Conservation (phyloP, 2,329 filamentous ascomycete species). For the Fusarium sp. region DNA sequence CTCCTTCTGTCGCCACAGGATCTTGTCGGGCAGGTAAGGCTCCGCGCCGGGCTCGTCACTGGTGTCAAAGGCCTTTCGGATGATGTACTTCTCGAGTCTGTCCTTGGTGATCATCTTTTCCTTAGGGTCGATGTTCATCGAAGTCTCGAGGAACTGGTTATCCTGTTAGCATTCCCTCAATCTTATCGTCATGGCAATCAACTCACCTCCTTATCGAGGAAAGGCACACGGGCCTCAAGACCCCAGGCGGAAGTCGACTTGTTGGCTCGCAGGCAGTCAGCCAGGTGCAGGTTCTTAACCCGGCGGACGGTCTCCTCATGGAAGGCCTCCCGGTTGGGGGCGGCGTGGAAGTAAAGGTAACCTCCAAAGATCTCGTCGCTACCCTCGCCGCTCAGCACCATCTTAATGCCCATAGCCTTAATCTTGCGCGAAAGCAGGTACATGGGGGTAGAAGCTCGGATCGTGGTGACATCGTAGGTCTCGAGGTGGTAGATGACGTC, state of each 20-base stretch:
- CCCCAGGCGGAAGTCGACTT: conserved; percentile 99
- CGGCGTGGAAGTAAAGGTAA: conserved; percentile 98
- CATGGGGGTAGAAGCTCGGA: conserved; percentile 98
- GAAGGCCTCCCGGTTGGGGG: conserved; percentile 91
- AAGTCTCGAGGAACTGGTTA: conserved; percentile 82
- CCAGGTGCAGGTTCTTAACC: conserved; percentile 94
- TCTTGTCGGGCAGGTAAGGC: conserved; percentile 94
- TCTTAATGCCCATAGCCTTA: conserved; percentile 99
- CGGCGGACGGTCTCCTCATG: conserved; percentile 94
- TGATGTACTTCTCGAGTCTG: conserved; percentile 95
- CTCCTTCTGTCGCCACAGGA: conserved; percentile 99
- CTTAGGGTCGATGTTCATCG: conserved; percentile 93
- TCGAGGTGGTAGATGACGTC: conserved; percentile 99
- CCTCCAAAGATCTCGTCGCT: conserved; percentile 99
- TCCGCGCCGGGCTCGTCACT: conserved; percentile 82
- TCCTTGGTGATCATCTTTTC: conserved; percentile 97
- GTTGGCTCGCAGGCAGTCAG: conserved; percentile 98
- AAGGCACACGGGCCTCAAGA: conserved; percentile 96
- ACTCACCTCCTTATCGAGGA: conserved; percentile 88
- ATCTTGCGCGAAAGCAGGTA: conserved; percentile 98
- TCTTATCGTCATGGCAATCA: neutral
- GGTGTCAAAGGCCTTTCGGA: conserved; percentile 97
- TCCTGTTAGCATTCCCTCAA: conserved; percentile 33
- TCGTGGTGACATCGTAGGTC: conserved; percentile 97
- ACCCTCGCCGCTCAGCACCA: conserved; percentile 97